Percentiles rank a stretch among this genome's conserved stretches.
These are phyloP conservation scores for Lasiosphaeriaceae sp. DNA, from an alignment of 495 filamentous ascomycete species.

Conservation along the genomic window DNA sequence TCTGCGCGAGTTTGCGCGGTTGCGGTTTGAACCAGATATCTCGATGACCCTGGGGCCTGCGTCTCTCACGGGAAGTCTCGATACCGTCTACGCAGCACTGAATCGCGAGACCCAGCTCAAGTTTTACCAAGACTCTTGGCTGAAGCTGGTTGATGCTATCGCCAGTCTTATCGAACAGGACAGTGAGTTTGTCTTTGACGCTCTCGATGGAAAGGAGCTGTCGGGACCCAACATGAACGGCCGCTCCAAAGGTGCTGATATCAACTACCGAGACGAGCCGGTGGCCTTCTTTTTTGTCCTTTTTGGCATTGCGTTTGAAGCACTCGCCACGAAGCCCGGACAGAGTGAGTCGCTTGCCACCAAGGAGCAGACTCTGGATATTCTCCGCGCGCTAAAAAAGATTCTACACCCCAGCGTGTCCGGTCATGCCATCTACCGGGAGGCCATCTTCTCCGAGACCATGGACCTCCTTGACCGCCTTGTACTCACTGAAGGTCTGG, in stretches of 20 bases:
- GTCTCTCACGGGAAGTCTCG: slow-evolving; percentile 71
- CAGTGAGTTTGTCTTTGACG: slow-evolving; percentile 95
- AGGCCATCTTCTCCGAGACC: slow-evolving; percentile 93
- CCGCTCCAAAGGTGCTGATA: slow-evolving; percentile 58
- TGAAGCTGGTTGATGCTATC: slow-evolving; percentile 95
- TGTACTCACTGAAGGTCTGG: slow-evolving; percentile 80
- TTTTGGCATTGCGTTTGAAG: slow-evolving; percentile 94
- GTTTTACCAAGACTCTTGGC: slow-evolving; percentile 98
- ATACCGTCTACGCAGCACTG: slow-evolving; percentile 87
- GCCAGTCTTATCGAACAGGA: slow-evolving; percentile 96
- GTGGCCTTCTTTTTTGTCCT: slow-evolving; percentile 99
- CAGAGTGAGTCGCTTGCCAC: slow-evolving; percentile 65
- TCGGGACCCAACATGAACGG: slow-evolving; percentile 48
- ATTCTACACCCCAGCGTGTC: slow-evolving; percentile 94
- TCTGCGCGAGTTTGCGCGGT: slow-evolving; percentile 84
- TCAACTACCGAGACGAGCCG: slow-evolving; percentile 97
- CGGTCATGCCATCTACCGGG: slow-evolving; percentile 92
- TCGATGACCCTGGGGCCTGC: slow-evolving; percentile 77
- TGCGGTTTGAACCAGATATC: slow-evolving; percentile 95
- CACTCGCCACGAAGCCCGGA: slow-evolving; percentile 73
- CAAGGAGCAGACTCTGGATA: slow-evolving; percentile 79
- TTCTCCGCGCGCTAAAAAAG: slow-evolving; percentile 87
- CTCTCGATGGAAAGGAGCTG: slow-evolving; percentile 79
- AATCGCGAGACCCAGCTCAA: slow-evolving; percentile 90
- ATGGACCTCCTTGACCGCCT: slow-evolving; percentile 95